phyloP scores from a whole-genome alignment of 2,329 filamentous ascomycete species.

The Fusarium papillatum region DNA sequence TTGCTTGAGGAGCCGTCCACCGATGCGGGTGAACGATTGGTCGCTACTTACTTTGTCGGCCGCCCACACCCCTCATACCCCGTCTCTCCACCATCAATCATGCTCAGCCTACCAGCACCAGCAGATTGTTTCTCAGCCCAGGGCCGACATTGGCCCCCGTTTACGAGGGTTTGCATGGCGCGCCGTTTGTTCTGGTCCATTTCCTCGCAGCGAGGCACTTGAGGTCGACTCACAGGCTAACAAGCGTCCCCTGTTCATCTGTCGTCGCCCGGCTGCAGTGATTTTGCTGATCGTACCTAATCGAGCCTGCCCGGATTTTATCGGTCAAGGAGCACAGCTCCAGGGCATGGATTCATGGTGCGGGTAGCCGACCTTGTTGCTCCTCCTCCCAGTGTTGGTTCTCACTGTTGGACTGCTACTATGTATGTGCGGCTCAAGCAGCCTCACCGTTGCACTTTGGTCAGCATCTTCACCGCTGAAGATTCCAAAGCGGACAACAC shows the following conservation, averaged over 20 bases:
- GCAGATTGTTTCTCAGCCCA: neutral
- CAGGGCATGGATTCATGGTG: neutral
- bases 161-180: neutral
- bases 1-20: neutral
- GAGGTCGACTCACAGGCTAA: neutral
- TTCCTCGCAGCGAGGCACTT: neutral
- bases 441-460: slow-evolving; percentile 1
- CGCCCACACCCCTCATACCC: neutral
- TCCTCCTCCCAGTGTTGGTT: neutral
- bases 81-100: neutral
- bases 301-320: neutral
- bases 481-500: neutral
- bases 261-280: neutral
- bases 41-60: slow-evolving; percentile 4
- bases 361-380: neutral
- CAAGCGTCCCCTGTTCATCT: neutral
- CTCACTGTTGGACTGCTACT: neutral
- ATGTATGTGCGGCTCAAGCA: neutral
- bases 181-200: neutral
- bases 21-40: neutral
- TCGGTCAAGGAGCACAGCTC: neutral
- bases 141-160: neutral
- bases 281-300: neutral
- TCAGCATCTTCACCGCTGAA: slow-evolving; percentile 26
- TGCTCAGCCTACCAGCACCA: neutral